Evolutionary conservation across 768 basidiomycete genomes (phyloP), one percentile per base, ranked within the genome.

Genomic region (Boletellus ananiceps): DNA sequence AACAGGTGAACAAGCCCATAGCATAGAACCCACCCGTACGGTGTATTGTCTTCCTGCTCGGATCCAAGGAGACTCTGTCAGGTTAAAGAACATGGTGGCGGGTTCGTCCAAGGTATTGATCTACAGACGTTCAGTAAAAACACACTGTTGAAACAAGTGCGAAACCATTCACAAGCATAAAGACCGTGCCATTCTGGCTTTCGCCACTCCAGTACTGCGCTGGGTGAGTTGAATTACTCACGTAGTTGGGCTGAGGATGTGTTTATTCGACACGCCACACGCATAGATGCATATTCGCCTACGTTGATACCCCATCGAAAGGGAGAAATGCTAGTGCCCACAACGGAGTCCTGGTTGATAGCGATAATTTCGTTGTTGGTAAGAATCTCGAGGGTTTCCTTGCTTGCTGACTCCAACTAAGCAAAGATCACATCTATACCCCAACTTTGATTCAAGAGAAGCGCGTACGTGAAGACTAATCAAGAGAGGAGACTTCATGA

Each of bases 161-260:
- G 9, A 39, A 40, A 34, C 25, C 13, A 40, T 76, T 49, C 53
- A 84, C 83, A 23, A 85, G 71, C 84, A 86, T 86, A 57, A 86
- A 71, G 0, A 84, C 71, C 1, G 80, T 80, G 42, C 84, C 84
- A 44, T 84, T 80, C 61, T 82, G 69, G 47, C 77, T 79, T 55
- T 77, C 71, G 4, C 84, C 84, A 52, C 81, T 83, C 84, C 84
- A 86, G 60, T 79, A 86, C 51, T 83, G 78, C n/a, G 84, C 81
- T 1, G 84, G 84, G 57, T 79, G 75, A 0, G 75, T 75, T 29
- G 55, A 63, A 47, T 71, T 69, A 48, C 65, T 69, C 34, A 65
- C 66, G 57, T 63, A 72, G 54, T 71, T 59, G n/a, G 71, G 63
- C 69, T 73, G 21, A 29, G 7, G 8, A 19, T 23, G 14, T 37